Evolutionary conservation across 176 grass and related monocot genomes (phyloP).

Genomic region (Themeda triandra): DNA sequence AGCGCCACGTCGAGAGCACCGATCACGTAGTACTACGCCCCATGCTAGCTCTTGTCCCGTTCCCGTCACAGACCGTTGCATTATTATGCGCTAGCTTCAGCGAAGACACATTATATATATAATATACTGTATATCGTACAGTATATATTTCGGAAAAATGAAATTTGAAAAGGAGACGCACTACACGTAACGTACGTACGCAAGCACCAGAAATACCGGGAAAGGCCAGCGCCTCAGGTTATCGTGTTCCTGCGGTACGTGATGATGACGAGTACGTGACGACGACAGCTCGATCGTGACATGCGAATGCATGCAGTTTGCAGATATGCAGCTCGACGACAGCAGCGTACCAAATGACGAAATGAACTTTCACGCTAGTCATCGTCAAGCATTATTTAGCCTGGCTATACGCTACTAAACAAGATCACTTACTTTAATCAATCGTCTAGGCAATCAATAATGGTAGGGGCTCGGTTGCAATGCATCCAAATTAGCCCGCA

Average conservation of each 20-base stretch:
- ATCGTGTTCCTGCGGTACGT: neutral
- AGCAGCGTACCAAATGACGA: neutral
- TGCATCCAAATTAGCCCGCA: no score
- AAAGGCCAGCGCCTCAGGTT: neutral
- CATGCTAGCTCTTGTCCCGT: neutral
- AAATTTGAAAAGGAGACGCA: neutral
- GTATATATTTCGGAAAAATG: neutral
- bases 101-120: no score
- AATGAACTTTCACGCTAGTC: neutral
- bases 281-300: neutral
- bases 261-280: neutral
- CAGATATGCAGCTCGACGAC: neutral
- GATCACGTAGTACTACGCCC: neutral
- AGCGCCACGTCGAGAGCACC: neutral
- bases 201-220: constrained; percentile 31
- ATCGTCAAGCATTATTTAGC: neutral
- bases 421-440: neutral
- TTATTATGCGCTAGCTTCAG: neutral
- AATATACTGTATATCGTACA: no score
- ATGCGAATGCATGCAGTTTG: neutral
- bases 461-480: neutral
- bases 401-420: neutral
- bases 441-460: neutral
- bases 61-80: neutral
- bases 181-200: neutral